Evolutionary conservation across 106 monocot species (phyloP).

Genomic region (Phalaenopsis equestris): DNA sequence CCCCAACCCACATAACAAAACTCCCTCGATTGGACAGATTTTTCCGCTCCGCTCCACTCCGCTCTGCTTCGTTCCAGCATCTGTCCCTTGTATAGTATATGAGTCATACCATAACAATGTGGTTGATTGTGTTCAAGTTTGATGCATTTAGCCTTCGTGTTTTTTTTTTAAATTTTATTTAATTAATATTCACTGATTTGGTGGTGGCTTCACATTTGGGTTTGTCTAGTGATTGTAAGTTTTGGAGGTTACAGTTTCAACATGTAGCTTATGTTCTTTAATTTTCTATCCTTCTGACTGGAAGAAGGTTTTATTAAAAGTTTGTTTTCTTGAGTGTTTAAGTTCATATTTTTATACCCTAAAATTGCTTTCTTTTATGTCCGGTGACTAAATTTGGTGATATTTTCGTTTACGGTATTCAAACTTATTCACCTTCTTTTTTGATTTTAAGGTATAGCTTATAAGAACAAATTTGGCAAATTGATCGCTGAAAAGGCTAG

Average conservation of each 20-base stretch:
- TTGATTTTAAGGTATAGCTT: neutral
- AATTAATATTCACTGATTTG: neutral
- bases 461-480: neutral
- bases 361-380: neutral
- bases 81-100: too few species aligned
- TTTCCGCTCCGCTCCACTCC: too few species aligned
- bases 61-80: too few species aligned
- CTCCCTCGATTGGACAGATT: too few species aligned
- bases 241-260: neutral
- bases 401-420: too few species aligned
- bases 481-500: neutral
- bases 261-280: neutral
- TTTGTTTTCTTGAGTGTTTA: neutral
- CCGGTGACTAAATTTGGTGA: neutral
- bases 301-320: neutral
- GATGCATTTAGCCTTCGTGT: too few species aligned
- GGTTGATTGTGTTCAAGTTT: too few species aligned
- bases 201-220: neutral
- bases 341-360: neutral
- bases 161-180: neutral
- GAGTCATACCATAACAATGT: too few species aligned
- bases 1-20: too few species aligned
- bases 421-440: neutral
- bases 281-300: neutral
- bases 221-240: neutral